A percentile compares a stretch with the other conserved stretches of the same genome.
Evolutionary conservation across 2,329 filamentous ascomycete genomes (phyloP).

Genomic region (Celoporthe dispersa): DNA sequence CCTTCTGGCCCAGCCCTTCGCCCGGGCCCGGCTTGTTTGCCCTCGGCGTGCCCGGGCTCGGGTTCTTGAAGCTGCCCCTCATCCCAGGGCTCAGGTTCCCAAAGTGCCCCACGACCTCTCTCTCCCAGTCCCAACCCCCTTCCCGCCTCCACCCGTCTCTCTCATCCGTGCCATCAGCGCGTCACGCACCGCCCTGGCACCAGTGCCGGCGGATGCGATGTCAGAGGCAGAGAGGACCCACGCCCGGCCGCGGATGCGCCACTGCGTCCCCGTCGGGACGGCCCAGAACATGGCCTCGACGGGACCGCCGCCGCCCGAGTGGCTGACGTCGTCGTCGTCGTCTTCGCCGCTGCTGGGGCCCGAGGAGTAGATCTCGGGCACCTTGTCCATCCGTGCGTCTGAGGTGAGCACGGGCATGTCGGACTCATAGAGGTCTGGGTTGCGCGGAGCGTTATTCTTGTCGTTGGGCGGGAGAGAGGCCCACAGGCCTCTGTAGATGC

Average conservation of each 20-base stretch:
- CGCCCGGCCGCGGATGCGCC: conserved; percentile 78
- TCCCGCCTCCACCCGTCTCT: conserved; percentile 43
- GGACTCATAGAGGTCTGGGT: conserved; percentile 70
- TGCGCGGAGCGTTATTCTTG: conserved; percentile 73
- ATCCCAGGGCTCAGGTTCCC: conserved; percentile 83
- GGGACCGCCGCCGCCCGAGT: conserved; percentile 66
- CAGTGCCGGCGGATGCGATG: conserved; percentile 52
- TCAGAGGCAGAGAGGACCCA: conserved; percentile 73
- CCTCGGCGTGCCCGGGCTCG: conserved; percentile 68
- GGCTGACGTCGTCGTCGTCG: conserved; percentile 48
- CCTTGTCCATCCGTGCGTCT: conserved; percentile 86
- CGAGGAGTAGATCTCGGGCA: conserved; percentile 67
- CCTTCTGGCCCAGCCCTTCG: conserved; percentile 62
- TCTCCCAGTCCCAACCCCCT: conserved; percentile 74
- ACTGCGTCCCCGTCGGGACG: conserved; percentile 73
- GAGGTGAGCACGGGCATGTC: conserved; percentile 86
- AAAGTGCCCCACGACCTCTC: conserved; percentile 85
- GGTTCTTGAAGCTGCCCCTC: conserved; percentile 75
- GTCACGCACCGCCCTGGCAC: conserved; percentile 61
- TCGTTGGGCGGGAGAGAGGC: conserved; percentile 70
- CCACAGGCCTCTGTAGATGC: conserved; percentile 87
- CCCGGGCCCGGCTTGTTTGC: conserved; percentile 52
- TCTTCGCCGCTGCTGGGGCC: conserved; percentile 46
- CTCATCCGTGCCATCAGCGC: conserved; percentile 68
- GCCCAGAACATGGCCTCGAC: conserved; percentile 90